Percentiles rank a stretch among this genome's conserved stretches.
Conservation (phyloP, 352 stramenopile species). For the Phytopythium vexans region DNA sequence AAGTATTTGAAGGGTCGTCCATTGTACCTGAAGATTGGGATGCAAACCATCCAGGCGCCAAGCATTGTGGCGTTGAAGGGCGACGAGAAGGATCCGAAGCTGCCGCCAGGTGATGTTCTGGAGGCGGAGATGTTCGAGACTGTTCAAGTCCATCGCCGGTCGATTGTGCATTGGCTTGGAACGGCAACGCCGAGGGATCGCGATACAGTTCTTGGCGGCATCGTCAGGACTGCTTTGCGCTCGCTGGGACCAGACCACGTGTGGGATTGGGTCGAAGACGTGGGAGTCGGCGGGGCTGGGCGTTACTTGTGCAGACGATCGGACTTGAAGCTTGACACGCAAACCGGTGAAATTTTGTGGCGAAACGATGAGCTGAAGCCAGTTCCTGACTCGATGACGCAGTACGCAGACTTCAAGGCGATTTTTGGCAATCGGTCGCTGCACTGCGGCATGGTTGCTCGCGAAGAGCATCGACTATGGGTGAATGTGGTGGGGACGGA, state of each 20-base stretch:
- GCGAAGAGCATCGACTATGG: conserved; percentile 85
- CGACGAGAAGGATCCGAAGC: conserved; percentile 55
- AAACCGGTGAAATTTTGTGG: conserved; percentile 89
- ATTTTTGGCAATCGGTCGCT: conserved; percentile 85
- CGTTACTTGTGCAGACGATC: conserved; percentile 71
- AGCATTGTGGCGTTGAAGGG: conserved; percentile 69
- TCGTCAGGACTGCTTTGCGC: conserved; percentile 74
- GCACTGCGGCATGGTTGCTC: conserved; percentile 83
- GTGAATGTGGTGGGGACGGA: conserved; percentile 87
- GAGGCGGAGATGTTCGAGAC: conserved; percentile 86
- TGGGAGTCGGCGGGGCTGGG: conserved; percentile 44
- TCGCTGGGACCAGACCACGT: conserved; percentile 46
- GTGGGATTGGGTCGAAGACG: conserved; percentile 70
- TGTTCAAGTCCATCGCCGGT: conserved; percentile 77
- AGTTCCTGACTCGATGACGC: conserved; percentile 89
- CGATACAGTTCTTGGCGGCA: conserved; percentile 48
- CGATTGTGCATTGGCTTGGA: conserved; percentile 69
- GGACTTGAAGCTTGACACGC: conserved; percentile 83
- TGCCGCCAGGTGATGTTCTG: conserved; percentile 79
- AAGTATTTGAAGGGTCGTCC: conserved; percentile 86
- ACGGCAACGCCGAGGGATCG: conserved; percentile 21
- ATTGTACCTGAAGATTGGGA: conserved; percentile 85
- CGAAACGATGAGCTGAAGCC: conserved; percentile 89
- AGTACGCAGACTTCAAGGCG: conserved; percentile 82
- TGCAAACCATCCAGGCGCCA: conserved; percentile 85